Conservation (phyloP, 371 early-diverging fungal genomes). For the Dinochytrium kinnereticum region DNA sequence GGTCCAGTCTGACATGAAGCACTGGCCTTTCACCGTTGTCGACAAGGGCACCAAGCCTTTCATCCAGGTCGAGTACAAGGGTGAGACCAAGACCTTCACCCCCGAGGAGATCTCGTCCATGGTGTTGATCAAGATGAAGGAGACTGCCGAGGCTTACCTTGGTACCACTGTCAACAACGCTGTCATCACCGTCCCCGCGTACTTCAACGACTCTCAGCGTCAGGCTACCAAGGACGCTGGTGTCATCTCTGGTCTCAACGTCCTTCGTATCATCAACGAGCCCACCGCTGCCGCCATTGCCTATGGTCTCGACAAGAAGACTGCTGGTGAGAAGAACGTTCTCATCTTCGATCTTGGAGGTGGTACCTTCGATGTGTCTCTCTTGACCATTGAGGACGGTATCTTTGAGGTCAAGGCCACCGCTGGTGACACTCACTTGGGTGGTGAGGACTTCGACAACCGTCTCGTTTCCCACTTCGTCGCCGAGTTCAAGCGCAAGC, state of each 20-base stretch:
- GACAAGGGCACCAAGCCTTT: slow-evolving; percentile 82
- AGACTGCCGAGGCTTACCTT: slow-evolving; percentile 95
- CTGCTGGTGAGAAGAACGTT: slow-evolving; percentile 81
- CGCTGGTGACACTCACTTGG: slow-evolving; percentile 97
- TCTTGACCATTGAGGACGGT: slow-evolving; percentile 92
- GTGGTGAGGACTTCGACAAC: slow-evolving; percentile 99
- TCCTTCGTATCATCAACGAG: slow-evolving; percentile 97
- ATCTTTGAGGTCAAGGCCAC: slow-evolving; percentile 95
- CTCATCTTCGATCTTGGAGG: slow-evolving; percentile 98
- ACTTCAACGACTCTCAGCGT: slow-evolving; percentile 98
- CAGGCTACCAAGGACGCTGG: slow-evolving; percentile 99
- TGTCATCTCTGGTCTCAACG: slow-evolving; percentile 93
- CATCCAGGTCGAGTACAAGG: slow-evolving; percentile 87
- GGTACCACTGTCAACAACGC: slow-evolving; percentile 89
- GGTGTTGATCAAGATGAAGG: slow-evolving; percentile 97
- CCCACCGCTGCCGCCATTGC: slow-evolving; percentile 99
- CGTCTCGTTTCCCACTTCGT: slow-evolving; percentile 84
- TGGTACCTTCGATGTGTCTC: slow-evolving; percentile 98
- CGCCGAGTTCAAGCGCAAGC: slow-evolving; percentile 91
- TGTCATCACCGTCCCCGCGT: slow-evolving; percentile 98
- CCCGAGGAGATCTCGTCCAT: slow-evolving; percentile 98
- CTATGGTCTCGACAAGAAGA: slow-evolving; percentile 92
- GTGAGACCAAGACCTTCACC: slow-evolving; percentile 87
- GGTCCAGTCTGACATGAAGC: slow-evolving; percentile 93
- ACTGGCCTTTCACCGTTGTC: slow-evolving; percentile 89